Evolutionary conservation across 257 asterid species (phyloP).

Genomic region (Lithospermum erythrorhizon): DNA sequence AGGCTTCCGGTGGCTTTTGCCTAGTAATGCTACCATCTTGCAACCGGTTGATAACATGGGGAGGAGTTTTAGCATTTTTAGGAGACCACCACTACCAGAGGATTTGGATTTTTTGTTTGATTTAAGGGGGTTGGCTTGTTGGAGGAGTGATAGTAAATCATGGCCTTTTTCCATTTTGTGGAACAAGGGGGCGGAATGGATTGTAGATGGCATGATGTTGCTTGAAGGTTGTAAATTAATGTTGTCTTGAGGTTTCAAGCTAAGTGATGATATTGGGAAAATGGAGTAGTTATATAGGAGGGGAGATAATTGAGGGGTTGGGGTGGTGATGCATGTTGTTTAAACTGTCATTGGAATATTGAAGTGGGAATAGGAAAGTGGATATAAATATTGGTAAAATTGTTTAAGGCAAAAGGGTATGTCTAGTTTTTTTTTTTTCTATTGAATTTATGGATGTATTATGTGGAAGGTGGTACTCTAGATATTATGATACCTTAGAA

Average conservation of each 20-base stretch:
- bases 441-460: too few species aligned
- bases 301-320: not conserved
- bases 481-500: too few species aligned
- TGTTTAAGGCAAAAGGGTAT: too few species aligned
- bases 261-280: not conserved
- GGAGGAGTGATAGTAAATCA: constrained; percentile 42
- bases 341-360: constrained; percentile 12
- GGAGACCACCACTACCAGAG: constrained; percentile 33
- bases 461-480: too few species aligned
- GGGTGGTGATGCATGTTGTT: constrained; percentile 8
- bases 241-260: constrained; percentile 1
- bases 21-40: constrained; percentile 70
- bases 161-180: constrained; percentile 41
- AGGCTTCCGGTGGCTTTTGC: constrained; percentile 42
- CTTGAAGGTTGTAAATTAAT: constrained; percentile 2
- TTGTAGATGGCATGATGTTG: constrained; percentile 26
- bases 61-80: constrained; percentile 74
- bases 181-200: constrained; percentile 29
- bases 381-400: constrained; percentile 3
- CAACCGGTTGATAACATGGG: constrained; percentile 91
- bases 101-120: constrained; percentile 30
- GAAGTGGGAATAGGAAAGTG: constrained; percentile 14
- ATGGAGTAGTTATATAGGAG: too few species aligned
- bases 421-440: too few species aligned
- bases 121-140: constrained; percentile 19